Evolutionary conservation across 1,284 basidiomycete species (phyloP).

Genomic region (Ceratobasidium sp.): DNA sequence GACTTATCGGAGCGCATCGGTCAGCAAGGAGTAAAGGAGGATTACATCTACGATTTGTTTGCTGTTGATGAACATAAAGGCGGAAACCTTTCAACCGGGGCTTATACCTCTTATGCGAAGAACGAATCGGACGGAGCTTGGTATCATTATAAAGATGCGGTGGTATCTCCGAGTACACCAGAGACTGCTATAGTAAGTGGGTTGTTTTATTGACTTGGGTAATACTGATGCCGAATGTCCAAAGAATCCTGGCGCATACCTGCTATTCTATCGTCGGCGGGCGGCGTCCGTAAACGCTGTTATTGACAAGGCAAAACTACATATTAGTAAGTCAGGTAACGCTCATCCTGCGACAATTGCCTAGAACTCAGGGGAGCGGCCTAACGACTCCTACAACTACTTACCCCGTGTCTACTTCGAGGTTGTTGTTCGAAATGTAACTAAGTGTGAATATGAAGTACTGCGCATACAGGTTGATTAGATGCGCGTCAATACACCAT

Average conservation of each 20-base stretch:
- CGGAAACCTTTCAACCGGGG: constrained; percentile 90
- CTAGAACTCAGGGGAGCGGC: background rate
- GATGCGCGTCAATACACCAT: too few relatives aligned
- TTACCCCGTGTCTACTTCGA: background rate
- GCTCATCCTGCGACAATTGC: background rate
- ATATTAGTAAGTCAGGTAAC: background rate
- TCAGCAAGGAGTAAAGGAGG: constrained; percentile 62
- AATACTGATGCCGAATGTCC: background rate
- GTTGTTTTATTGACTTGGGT: background rate
- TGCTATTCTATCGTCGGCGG: constrained; percentile 94
- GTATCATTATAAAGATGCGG: constrained; percentile 97
- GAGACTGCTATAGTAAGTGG: constrained; percentile 26
- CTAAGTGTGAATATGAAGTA: too few relatives aligned
- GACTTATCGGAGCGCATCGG: constrained; percentile 82
- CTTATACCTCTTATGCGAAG: constrained; percentile 94
- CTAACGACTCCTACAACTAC: too few relatives aligned
- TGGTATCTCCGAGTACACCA: constrained; percentile 20
- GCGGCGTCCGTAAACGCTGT: constrained; percentile 59
- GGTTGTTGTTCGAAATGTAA: background rate
- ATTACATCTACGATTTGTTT: constrained; percentile 83
- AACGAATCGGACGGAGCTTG: constrained; percentile 88
- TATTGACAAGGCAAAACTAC: constrained; percentile 9
- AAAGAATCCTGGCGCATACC: constrained; percentile 91
- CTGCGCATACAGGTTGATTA: too few relatives aligned
- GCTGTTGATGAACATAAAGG: constrained; percentile 96